Conservation (phyloP, 78 protist species). For the Salpingoeca rosetta region DNA sequence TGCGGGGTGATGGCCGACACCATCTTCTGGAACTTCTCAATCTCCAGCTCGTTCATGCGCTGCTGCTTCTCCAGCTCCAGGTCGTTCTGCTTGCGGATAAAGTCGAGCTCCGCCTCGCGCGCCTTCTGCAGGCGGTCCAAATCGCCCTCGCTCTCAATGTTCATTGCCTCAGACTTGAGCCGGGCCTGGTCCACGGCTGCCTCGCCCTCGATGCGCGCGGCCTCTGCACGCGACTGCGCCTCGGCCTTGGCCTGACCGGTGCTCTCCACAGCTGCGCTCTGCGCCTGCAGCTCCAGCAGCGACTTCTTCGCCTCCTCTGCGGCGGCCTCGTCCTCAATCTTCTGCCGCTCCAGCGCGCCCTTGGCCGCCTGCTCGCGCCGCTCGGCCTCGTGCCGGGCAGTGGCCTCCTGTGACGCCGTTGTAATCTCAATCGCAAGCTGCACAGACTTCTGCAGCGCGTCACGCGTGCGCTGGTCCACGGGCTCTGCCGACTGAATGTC, state of each 20-base stretch:
- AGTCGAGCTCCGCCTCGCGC: constrained; percentile 52
- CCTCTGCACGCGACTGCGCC: constrained; percentile 76
- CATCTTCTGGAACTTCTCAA: constrained; percentile 47
- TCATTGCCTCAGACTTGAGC: constrained; percentile 58
- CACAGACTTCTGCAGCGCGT: constrained; percentile 52
- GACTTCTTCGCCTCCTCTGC: constrained; percentile 56
- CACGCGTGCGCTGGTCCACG: constrained; percentile 80
- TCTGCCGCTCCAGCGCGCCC: constrained; percentile 68
- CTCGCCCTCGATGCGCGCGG: constrained; percentile 60
- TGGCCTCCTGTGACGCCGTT: constrained; percentile 80
- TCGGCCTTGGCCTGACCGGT: constrained; percentile 74
- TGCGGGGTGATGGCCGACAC: constrained; percentile 53
- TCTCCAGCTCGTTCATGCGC: constrained; percentile 52
- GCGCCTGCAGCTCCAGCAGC: constrained; percentile 62
- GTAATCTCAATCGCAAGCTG: constrained; percentile 68
- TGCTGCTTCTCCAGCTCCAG: constrained; percentile 47
- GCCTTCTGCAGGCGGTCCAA: constrained; percentile 21
- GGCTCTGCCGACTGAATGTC: constrained; percentile 91
- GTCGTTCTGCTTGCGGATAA: constrained; percentile 37
- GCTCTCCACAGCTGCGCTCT: constrained; percentile 54
- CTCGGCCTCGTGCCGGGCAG: constrained; percentile 76
- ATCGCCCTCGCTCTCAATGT: constrained; percentile 56
- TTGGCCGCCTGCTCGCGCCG: constrained; percentile 70
- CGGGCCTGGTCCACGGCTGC: constrained; percentile 61
- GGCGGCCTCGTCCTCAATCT: constrained; percentile 62